Base-by-base conservation (phyloP, 306 rosid species). In the Quillaja saponaria region DNA sequence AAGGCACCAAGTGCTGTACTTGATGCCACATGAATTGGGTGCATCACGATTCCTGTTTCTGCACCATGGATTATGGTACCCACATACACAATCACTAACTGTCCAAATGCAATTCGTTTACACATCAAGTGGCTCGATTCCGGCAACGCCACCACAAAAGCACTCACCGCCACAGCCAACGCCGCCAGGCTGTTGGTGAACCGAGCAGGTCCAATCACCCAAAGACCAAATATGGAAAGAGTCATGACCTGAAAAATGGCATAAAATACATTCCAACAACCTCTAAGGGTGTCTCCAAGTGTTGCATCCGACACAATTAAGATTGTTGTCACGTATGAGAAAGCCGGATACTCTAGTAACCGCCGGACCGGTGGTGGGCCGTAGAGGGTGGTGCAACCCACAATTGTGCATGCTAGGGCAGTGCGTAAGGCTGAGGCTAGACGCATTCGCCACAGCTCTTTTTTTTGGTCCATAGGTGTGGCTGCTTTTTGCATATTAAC, bases 71-170 rank as follows among this genome's bases (percentile, higher is more conserved):
- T 34, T 19, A 73, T 88, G 2, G 84, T 75, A 8, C 86, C 87
- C 1, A 90, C 91, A 8, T 77, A 81, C 42, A 87, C 86, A 34
- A 72, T 85, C 82, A 87, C 96, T 6, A 85, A 54, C 75, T 81
- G 87, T 18, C 91, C 95, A 65, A 79, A 85, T 13, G 95, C 96
- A 5, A 91, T 68, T 46, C 85, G 39, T 76, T 91, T 91, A 0
- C 84, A 63, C 76, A 74, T 42, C 87, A 91, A 66, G 52, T 73
- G 74, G 0, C 77, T 76, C 2, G 87, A 79, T 55, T 63, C 78
- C 3, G 96, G 90, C 71, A 88, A 11, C 8, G 90, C 95, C 61
- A 91, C 83, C 59, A 75, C 31, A 13, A 87, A 91, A 0, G 83
- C 61, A 10, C 75, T 39, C 8, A 35, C 40, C 0, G 78, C 84